phyloP scores from a whole-genome alignment of 1,284 basidiomycete genomes.

The Singerocomus rubriflavus region DNA sequence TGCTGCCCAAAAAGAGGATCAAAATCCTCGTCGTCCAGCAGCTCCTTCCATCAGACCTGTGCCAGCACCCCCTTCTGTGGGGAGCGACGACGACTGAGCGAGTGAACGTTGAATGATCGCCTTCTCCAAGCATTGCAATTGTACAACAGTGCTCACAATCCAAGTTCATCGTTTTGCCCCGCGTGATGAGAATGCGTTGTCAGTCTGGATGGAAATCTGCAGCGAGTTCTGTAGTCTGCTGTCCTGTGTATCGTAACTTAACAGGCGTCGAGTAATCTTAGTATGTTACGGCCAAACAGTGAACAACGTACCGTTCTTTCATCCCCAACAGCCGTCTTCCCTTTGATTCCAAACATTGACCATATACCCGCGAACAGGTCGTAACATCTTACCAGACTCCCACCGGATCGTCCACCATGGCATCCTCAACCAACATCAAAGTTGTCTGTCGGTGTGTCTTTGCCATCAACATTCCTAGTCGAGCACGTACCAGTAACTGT shows the following conservation, averaged over 20 bases:
- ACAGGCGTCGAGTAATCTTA: conserved; percentile 5
- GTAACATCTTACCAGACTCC: conserved; percentile 10
- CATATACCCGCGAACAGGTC: conserved; percentile 22
- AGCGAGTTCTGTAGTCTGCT: background rate
- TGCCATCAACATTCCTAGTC: conserved; percentile 1
- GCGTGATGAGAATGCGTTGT: background rate
- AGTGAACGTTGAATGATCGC: conserved; percentile 7
- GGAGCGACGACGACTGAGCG: conserved; percentile 42
- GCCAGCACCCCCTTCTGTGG: conserved; percentile 35
- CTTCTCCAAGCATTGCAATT: conserved; percentile 11
- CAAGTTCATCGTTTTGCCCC: background rate
- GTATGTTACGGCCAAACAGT: conserved; percentile 28
- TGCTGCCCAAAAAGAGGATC: conserved; percentile 67
- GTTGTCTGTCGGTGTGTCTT: conserved; percentile 85
- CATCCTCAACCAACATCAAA: conserved; percentile 83
- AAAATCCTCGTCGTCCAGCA: conserved; percentile 46
- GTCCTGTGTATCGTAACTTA: background rate
- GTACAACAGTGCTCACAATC: conserved; percentile 25
- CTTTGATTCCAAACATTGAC: conserved; percentile 4
- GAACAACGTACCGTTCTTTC: conserved; percentile 23
- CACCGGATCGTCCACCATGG: conserved; percentile 46
- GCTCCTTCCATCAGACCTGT: conserved; percentile 58
- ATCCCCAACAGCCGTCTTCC: conserved; percentile 14
- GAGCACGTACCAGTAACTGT: conserved; percentile 1
- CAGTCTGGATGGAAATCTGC: conserved; percentile 7